Conservation (phyloP, 1,284 basidiomycete species). For the Rhodofomes roseus region DNA sequence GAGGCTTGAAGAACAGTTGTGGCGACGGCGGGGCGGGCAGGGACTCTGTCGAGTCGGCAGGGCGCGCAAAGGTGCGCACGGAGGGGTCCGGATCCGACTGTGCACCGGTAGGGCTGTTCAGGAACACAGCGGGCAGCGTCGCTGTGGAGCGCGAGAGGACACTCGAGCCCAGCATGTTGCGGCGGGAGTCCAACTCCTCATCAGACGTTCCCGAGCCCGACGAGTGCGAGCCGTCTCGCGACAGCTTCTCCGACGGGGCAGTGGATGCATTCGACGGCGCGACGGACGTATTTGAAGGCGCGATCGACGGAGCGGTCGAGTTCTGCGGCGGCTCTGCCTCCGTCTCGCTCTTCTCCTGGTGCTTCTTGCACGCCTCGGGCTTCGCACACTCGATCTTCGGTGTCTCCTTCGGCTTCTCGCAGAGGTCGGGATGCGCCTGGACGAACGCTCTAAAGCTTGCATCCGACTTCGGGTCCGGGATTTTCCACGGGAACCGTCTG, state of each 20-base stretch:
- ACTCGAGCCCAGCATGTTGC: constrained; percentile 19
- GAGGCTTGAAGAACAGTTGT: constrained; percentile 6
- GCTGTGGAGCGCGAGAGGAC: constrained; percentile 28
- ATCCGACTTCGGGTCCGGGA: constrained; percentile 93
- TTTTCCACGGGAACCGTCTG: constrained; percentile 97
- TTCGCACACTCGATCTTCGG: constrained; percentile 11
- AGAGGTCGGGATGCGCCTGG: constrained; percentile 82
- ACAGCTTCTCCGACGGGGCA: constrained; percentile 3
- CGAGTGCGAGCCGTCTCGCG: constrained; percentile 15
- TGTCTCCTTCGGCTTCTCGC: constrained; percentile 22
- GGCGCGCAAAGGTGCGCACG: constrained; percentile 66
- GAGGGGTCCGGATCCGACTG: constrained; percentile 46
- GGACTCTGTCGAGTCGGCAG: constrained; percentile 66
- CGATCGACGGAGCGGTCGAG: constrained; percentile 7
- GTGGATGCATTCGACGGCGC: constrained; percentile 10
- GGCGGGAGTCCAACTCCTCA: constrained; percentile 9
- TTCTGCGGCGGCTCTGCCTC: constrained; percentile 9
- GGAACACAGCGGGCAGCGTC: constrained; percentile 31
- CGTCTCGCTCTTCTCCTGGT: background rate
- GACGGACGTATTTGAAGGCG: constrained; percentile 9
- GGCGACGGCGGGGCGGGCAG: constrained; percentile 37
- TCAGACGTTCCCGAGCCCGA: constrained; percentile 14
- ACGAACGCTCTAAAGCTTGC: constrained; percentile 91
- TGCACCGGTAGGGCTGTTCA: constrained; percentile 14
- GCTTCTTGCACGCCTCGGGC: background rate